Base-by-base conservation (phyloP, 345 rosid genomes). In the Gossypium longicalyx region DNA sequence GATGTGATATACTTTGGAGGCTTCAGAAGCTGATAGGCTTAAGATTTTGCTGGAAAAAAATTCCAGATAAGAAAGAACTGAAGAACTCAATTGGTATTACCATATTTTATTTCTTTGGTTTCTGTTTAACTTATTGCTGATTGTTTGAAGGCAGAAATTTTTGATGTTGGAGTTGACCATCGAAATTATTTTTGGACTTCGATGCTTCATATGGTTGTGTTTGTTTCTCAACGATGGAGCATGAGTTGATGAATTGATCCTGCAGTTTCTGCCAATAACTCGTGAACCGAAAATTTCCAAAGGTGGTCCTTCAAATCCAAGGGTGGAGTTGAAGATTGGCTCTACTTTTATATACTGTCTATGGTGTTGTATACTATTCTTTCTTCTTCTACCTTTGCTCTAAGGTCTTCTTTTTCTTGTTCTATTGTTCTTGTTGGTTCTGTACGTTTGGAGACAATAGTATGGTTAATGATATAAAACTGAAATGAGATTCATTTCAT, bases 161-260 rank as follows among this genome's bases (percentile, higher is more conserved):
- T 1, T 67, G 41, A 67, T 67, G 54, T 41, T 41, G 49, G 51
- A 41, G 51, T 47, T 11, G 70, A 45, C 12, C 4, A 6, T 20
- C 16, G 56, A 47, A 67, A 47, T 34, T 34, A 48, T 12, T 66
- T 3, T 5, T 27, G 3, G 3, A 52, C 60, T 29, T 70, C 16
- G 73, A 34, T 70, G 73, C 25, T 27, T 69, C 59, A n/a, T 34
- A 52, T 52, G 73, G 47, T 53, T n/a, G 61, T 22, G 61, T 29
- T 5, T 52, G 13, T 54, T 29, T 29, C 17, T 29, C n/a, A 59
- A 52, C 45, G 11, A 20, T 57, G 19, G 60, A 57, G 4, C 23
- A 22, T 22, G 61, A 20, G 61, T 57, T 56, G 60, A 56, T 56
- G 61, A 8, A 25, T 22, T 27, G 59, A 25, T 23, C 64, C 64